Evolutionary conservation across 2,329 filamentous ascomycete genomes (phyloP), one percentile per base, ranked within the genome.

Genomic region (Lasiodiplodia sp.): DNA sequence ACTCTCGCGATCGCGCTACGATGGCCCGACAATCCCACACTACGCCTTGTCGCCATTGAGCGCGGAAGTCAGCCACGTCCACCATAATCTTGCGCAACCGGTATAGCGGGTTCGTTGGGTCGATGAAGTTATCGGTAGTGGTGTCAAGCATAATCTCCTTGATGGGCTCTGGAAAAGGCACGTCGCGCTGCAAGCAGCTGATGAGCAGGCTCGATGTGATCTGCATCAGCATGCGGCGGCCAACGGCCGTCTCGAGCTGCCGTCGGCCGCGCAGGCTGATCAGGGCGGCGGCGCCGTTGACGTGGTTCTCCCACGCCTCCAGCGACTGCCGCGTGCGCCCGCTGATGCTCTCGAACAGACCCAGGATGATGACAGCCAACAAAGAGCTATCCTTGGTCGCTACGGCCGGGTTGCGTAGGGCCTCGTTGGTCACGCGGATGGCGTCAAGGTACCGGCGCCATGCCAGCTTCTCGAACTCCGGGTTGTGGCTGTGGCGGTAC

Each of bases 331-430:
- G 71, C 23, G 69, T 75, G 31, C 74, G 70, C 51, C 74, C 77
- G 8, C 72, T 72, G 25, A 78, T 73, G 60, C 72, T 76, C 66
- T 79, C 78, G 55, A 78, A 79, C 66, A 78, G 69, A 5, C 77
- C 75, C 6, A 79, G 70, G 1, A 78, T 69, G 3, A 77, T 75
- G 4, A 77, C 76, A 0, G 77, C 74, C 0, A 77, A 68, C 0
- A 79, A 68, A 2, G 77, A 78, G n/a, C 71, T 76, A 25, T 79
- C 78, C 11, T 73, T 74, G 4, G 72, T 76, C 12, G 75, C 74
- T 1, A 76, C 70, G 8, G 67, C 69, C 1, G 75, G 75, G 7
- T 73, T 73, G 0, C 70, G 71, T 16, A 79, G 72, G 0, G 78
- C 77, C 10, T 70, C 68, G 64, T 79, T 79, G 0, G 76, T 76